A percentile compares a stretch with the other conserved stretches of the same genome.
Evolutionary conservation across 805 yeast genomes (phyloP).

Genomic region (Osmozyma mogii): DNA sequence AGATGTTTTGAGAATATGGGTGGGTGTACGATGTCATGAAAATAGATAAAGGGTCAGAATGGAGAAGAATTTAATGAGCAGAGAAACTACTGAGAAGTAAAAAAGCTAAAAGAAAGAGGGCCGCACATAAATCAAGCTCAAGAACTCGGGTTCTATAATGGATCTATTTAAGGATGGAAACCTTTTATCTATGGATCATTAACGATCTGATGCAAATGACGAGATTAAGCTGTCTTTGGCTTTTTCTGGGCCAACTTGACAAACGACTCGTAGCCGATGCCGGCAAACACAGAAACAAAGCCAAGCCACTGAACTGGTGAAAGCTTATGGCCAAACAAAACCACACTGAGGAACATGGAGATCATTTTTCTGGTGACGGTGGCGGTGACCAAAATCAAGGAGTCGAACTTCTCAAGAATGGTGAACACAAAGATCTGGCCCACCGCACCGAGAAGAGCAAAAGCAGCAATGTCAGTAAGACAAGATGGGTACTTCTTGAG

Average conservation of each 20-base stretch:
- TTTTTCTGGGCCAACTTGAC: constrained; percentile 13
- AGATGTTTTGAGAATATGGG: too few species aligned
- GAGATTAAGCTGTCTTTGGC: too few species aligned
- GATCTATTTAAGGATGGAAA: too few species aligned
- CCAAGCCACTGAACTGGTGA: constrained; percentile 68
- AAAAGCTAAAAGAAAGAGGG: too few species aligned
- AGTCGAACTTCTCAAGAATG: constrained; percentile 78
- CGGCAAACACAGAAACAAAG: constrained; percentile 70
- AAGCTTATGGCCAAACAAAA: constrained; percentile 76
- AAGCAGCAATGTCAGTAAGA: constrained; percentile 50
- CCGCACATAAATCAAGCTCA: too few species aligned
- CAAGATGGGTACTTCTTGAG: constrained; percentile 45
- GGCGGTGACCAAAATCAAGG: constrained; percentile 78
- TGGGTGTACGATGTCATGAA: too few species aligned
- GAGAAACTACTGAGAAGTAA: too few species aligned
- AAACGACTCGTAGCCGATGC: constrained; percentile 73
- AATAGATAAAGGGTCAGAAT: too few species aligned
- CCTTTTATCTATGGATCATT: too few species aligned
- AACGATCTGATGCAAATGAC: too few species aligned
- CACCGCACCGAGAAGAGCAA: constrained; percentile 74
- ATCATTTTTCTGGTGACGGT: constrained; percentile 96
- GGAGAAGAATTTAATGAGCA: too few species aligned
- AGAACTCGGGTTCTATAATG: too few species aligned
- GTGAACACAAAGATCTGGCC: constrained; percentile 93
- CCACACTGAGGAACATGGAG: constrained; percentile 85